Conservation (phyloP, 2,329 filamentous ascomycete genomes). For the Ophiocordyceps camponoti-saundersi region DNA sequence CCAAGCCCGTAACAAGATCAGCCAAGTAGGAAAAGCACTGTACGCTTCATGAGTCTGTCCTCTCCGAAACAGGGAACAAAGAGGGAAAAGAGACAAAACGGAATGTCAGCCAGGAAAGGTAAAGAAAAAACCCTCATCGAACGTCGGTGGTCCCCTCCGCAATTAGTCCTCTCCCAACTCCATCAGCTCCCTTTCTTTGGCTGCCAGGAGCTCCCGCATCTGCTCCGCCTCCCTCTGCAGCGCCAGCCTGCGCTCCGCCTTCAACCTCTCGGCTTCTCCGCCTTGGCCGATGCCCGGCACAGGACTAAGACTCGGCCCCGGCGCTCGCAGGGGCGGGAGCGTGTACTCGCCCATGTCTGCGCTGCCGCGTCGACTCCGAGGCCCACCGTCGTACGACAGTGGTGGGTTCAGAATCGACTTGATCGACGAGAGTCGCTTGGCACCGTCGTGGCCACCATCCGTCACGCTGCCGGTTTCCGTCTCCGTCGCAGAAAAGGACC, state of each 20-base stretch:
- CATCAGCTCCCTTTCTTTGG: slow-evolving; percentile 55
- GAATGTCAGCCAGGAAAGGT: neutral
- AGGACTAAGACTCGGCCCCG: slow-evolving; percentile 20
- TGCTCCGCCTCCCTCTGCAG: slow-evolving; percentile 57
- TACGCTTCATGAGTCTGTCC: neutral
- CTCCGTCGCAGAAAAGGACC: slow-evolving; percentile 47
- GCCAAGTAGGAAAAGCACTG: neutral
- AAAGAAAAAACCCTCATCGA: neutral
- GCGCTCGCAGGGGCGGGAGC: slow-evolving; percentile 24
- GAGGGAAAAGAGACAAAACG: neutral
- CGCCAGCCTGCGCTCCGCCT: slow-evolving; percentile 45
- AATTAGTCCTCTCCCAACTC: slow-evolving; percentile 12
- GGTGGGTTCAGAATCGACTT: slow-evolving; percentile 56
- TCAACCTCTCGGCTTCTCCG: slow-evolving; percentile 30
- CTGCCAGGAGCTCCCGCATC: slow-evolving; percentile 56
- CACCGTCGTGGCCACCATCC: slow-evolving; percentile 25
- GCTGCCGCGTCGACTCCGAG: slow-evolving; percentile 12
- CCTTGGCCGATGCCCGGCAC: slow-evolving; percentile 10
- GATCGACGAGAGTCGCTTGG: slow-evolving; percentile 55
- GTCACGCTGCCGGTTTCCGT: slow-evolving; percentile 23
- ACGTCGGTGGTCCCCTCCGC: neutral
- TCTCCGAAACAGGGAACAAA: neutral
- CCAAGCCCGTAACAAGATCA: too few species aligned
- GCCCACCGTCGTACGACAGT: slow-evolving; percentile 8
- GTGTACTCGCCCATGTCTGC: slow-evolving; percentile 21